Conservation (phyloP, 192 early-diverging fungal species). For the Linderina pennispora region DNA sequence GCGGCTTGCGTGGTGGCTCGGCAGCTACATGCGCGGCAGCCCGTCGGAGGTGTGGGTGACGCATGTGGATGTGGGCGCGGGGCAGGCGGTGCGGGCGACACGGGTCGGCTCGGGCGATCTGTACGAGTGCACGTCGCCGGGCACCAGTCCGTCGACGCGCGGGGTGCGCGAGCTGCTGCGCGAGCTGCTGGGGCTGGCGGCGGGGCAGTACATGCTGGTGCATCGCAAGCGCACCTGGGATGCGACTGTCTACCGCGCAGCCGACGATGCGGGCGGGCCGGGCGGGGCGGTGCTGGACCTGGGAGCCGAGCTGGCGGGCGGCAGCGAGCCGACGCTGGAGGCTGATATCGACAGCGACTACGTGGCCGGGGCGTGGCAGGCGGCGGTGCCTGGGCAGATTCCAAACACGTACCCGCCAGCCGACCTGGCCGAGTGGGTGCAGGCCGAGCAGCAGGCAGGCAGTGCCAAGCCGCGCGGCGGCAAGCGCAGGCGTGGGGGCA, state of each 20-base stretch:
- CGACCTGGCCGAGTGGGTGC: constrained; percentile 4
- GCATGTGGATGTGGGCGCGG: constrained; percentile 12
- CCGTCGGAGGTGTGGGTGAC: constrained; percentile 40
- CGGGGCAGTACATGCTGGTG: constrained; percentile 29
- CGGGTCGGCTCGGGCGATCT: constrained; percentile 11
- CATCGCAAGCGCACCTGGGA: constrained; percentile 38
- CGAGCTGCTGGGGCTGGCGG: constrained; percentile 12
- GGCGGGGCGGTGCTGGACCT: constrained; percentile 21
- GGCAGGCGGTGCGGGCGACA: constrained; percentile 4
- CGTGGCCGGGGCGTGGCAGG: constrained; percentile 29
- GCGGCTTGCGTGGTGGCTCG: constrained; percentile 40
- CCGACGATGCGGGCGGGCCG: constrained; percentile 17
- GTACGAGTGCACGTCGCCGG: constrained; percentile 15
- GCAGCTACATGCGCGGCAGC: constrained; percentile 32
- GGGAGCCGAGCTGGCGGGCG: constrained; percentile 12
- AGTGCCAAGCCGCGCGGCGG: neutral
- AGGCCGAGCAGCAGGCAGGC: constrained; percentile 1
- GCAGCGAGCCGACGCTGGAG: neutral
- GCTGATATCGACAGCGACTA: constrained; percentile 28
- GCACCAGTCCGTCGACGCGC: constrained; percentile 21
- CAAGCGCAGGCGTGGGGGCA: neutral
- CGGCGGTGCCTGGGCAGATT: constrained; percentile 17
- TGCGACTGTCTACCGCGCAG: constrained; percentile 33
- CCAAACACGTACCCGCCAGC: constrained; percentile 37
- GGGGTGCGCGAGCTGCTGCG: constrained; percentile 17